Conservation (phyloP, 2,329 filamentous ascomycete species). For the Paracorniculantispora psalliotae region DNA sequence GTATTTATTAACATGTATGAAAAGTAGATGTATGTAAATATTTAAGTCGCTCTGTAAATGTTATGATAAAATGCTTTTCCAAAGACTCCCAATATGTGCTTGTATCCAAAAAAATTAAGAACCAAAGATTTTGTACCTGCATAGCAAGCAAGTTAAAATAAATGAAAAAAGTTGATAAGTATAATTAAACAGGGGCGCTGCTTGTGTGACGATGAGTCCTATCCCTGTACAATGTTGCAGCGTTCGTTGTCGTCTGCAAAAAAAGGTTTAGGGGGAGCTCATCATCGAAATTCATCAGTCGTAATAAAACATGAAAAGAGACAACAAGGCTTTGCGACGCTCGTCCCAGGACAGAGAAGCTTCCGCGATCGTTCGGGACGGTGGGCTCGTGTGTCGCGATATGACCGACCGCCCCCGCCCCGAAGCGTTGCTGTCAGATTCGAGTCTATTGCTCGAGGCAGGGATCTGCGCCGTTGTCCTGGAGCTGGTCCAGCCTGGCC, state of each 20-base stretch:
- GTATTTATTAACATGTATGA: neutral
- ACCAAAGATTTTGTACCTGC: neutral
- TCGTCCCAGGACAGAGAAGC: neutral
- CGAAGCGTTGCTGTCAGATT: neutral
- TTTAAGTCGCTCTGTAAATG: neutral
- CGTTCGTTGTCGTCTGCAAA: neutral
- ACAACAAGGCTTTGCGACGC: neutral
- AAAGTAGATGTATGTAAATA: neutral
- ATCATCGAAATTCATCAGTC: neutral
- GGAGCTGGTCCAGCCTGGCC: slow-evolving; percentile 45
- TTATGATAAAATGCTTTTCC: neutral
- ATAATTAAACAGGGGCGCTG: neutral
- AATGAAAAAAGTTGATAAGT: neutral
- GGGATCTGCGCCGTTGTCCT: slow-evolving; percentile 21
- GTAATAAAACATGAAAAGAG: neutral
- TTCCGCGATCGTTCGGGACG: neutral
- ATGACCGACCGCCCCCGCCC: neutral
- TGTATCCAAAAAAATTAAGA: neutral
- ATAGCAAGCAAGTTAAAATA: neutral
- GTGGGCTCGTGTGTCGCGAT: neutral
- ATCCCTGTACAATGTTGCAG: neutral
- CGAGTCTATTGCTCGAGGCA: neutral
- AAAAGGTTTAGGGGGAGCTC: neutral
- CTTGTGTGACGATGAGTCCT: neutral
- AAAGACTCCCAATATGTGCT: neutral